Evolutionary conservation across 305 asterid genomes (phyloP).

Genomic region (Fraxinus platypoda): DNA sequence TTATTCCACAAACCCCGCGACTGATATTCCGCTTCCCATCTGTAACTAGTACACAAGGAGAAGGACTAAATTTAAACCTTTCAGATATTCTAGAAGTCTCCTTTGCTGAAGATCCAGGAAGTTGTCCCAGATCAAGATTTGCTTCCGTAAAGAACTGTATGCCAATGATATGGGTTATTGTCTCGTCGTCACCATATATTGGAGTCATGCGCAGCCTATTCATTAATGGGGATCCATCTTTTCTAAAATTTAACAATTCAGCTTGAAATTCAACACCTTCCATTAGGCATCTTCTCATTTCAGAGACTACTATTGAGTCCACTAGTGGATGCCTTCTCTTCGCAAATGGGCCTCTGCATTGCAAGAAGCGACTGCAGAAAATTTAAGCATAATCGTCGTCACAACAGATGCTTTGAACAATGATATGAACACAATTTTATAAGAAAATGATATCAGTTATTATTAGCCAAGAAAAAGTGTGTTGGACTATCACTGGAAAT

Average conservation of each 20-base stretch:
- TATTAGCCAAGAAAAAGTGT: neutral
- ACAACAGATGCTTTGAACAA: neutral
- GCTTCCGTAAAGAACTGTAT: constrained; percentile 65
- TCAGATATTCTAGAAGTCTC: constrained; percentile 52
- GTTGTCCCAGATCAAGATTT: constrained; percentile 73
- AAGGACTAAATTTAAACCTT: constrained; percentile 37
- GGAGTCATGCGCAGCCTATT: constrained; percentile 77
- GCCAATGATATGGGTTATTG: constrained; percentile 69
- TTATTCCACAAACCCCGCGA: constrained; percentile 44
- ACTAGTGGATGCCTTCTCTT: constrained; percentile 1
- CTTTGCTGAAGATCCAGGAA: constrained; percentile 60
- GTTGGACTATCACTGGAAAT: neutral
- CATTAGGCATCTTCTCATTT: neutral
- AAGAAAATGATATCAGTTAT: neutral
- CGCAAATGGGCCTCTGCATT: neutral
- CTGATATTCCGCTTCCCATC: constrained; percentile 33
- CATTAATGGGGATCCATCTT: constrained; percentile 17
- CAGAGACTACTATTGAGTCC: neutral
- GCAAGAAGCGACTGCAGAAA: neutral
- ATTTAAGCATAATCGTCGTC: neutral
- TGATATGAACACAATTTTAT: neutral
- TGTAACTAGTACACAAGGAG: constrained; percentile 29
- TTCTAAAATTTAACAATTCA: constrained; percentile 1
- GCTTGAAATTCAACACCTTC: neutral
- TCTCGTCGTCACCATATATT: constrained; percentile 69